Percentiles rank a stretch among this genome's conserved stretches.
Conservation (phyloP, 306 rosid genomes). For the Cicer yamashitae region DNA sequence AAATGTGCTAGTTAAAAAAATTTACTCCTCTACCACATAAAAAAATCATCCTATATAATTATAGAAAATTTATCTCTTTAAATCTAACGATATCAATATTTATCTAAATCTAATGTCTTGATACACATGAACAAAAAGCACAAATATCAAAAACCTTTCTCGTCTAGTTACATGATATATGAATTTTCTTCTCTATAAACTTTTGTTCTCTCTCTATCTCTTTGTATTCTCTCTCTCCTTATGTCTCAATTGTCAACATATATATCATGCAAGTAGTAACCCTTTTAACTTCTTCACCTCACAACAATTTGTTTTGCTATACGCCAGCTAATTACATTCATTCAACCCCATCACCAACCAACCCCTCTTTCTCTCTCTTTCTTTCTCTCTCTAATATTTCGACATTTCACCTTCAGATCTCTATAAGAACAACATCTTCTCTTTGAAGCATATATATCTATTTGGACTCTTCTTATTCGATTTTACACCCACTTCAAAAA, state of each 20-base stretch:
- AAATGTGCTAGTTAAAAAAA: too few species aligned
- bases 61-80: too few species aligned
- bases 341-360: conserved; percentile 65
- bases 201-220: conserved; percentile 1
- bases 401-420: conserved; percentile 76
- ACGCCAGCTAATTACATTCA: conserved; percentile 71
- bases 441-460: background rate
- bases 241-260: conserved; percentile 58
- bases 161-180: conserved; percentile 48
- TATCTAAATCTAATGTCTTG: too few species aligned
- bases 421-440: conserved; percentile 42
- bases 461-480: conserved; percentile 18
- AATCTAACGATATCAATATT: too few species aligned
- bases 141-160: conserved; percentile 53
- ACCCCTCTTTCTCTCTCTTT: conserved; percentile 42
- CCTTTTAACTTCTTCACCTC: conserved; percentile 59
- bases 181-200: conserved; percentile 54
- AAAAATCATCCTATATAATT: too few species aligned
- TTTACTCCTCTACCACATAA: too few species aligned
- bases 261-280: conserved; percentile 74
- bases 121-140: background rate
- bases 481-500: conserved; percentile 48
- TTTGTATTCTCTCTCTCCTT: background rate
- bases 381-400: conserved; percentile 50
- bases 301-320: conserved; percentile 60